A percentile compares a stretch with the other conserved stretches of the same genome.
Evolutionary conservation across 2,329 filamentous ascomycete species (phyloP).

Genomic region (Xylaria sp.): DNA sequence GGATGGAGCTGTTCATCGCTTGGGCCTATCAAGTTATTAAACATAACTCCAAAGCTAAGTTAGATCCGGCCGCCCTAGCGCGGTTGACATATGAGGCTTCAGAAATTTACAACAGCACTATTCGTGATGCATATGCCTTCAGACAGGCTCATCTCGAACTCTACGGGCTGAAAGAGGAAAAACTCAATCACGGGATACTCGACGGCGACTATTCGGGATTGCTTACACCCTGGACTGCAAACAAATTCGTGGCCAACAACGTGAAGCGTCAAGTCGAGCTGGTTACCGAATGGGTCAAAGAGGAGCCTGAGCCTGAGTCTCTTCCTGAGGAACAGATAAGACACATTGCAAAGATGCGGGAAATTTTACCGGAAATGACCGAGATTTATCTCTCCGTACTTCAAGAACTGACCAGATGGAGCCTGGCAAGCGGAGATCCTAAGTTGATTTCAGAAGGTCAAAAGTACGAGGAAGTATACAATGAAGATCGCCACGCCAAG

Average conservation of each 20-base stretch:
- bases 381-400: conserved; percentile 67
- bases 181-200: conserved; percentile 73
- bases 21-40: conserved; percentile 84
- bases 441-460: conserved; percentile 57
- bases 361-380: conserved; percentile 62
- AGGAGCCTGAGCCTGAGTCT: conserved; percentile 57
- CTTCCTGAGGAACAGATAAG: conserved; percentile 49
- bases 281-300: conserved; percentile 65
- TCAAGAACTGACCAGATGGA: conserved; percentile 65
- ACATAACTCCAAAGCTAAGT: conserved; percentile 72
- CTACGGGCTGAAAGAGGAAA: conserved; percentile 79
- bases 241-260: conserved; percentile 68
- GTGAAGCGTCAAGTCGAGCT: conserved; percentile 69
- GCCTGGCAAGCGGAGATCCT: conserved; percentile 57
- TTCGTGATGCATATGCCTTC: conserved; percentile 75
- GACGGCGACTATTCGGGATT: conserved; percentile 73
- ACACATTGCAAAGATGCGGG: conserved; percentile 59
- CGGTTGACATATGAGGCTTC: conserved; percentile 74
- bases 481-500: conserved; percentile 63
- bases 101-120: conserved; percentile 73
- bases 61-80: conserved; percentile 65
- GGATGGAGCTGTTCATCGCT: conserved; percentile 78
- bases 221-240: conserved; percentile 89
- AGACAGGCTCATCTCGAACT: conserved; percentile 73
- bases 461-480: conserved; percentile 61